Base-by-base conservation (phyloP, 1,284 basidiomycete genomes). In the Sparassis latifolia region DNA sequence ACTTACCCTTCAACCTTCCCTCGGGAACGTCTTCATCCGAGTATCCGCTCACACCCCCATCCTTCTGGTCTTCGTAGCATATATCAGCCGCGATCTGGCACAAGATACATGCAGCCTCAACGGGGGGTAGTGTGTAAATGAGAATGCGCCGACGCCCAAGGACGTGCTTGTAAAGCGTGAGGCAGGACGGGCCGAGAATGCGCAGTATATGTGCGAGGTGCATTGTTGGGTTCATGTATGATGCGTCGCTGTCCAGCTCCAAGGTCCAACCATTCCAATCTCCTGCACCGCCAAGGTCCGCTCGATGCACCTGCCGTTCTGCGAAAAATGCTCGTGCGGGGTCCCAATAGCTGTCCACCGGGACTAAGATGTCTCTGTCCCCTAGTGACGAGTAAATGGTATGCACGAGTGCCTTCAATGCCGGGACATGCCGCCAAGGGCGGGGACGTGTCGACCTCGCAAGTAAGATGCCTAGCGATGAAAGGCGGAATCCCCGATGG, bases 111-210 rank as follows among this genome's bases (percentile, higher is more conserved):
- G 88, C 85, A 0, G 81, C 79, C 60, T 89, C 85, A 5, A 90
- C 86, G 0, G 86, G 85, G 1, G 87, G 87, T 1, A 80, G 70
- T 0, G 87, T 88, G 62, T 86, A 87, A 41, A 91, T 82, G 32
- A 91, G 69, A 20, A 91, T 78, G 10, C 88, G 74, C 50, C 74
- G 77, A 4, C 87, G 77, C 1, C 82, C 81, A 4, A 91, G 74
- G 10, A 88, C 76, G 58, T 89, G 80, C 60, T 89, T 89, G 69
- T 88, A 88, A 1, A 90, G 67, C 0, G 86, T 89, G 32, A 90
- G 67, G 1, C 79, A 78, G 1, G 86, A 86, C 0, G 88, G 86
- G 0, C 88, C 88, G 29, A 91, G 72, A 49, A 89, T 82, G 39
- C 82, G 81, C 28, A 90, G 69, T 20, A 87, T 68, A 52, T 85